Conservation (phyloP, 768 basidiomycete genomes). For the Tubosaeta sp. region DNA sequence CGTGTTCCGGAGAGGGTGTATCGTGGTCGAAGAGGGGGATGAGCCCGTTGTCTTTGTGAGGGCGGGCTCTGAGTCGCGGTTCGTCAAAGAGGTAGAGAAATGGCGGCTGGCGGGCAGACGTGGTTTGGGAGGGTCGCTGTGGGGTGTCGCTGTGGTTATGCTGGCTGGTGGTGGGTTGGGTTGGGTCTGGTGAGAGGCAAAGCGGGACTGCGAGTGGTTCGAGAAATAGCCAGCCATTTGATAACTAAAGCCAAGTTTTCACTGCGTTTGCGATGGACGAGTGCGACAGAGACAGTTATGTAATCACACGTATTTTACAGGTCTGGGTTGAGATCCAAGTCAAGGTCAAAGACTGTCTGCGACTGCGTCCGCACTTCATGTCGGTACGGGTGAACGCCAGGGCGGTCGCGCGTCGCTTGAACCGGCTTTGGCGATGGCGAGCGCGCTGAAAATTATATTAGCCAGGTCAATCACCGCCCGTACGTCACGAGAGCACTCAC, state of each 20-base stretch:
- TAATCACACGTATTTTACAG: conserved; percentile 38
- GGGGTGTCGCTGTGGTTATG: background rate
- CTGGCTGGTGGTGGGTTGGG: conserved; percentile 8
- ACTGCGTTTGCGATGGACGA: conserved; percentile 9
- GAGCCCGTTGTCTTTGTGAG: conserved; percentile 37
- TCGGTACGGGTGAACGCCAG: conserved; percentile 64
- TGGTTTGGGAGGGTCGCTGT: conserved; percentile 32
- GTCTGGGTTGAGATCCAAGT: conserved; percentile 83
- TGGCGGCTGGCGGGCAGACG: conserved; percentile 64
- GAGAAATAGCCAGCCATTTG: conserved; percentile 75
- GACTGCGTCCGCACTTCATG: conserved; percentile 61
- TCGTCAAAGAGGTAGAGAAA: conserved; percentile 61
- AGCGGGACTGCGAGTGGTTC: conserved; percentile 73
- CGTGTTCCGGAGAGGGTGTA: conserved; percentile 83
- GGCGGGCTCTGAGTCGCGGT: conserved; percentile 30
- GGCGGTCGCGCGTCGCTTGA: conserved; percentile 42
- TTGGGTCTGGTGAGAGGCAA: conserved; percentile 50
- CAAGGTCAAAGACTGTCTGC: conserved; percentile 69
- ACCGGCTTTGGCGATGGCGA: conserved; percentile 55
- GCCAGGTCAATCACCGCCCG: conserved; percentile 4
- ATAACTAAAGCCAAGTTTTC: conserved; percentile 28
- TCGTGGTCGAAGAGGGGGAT: conserved; percentile 30
- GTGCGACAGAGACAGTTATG: conserved; percentile 14
- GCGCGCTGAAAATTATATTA: conserved; percentile 41
- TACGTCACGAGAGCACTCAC: conserved; percentile 37